A percentile compares a stretch with the other conserved stretches of the same genome.
phyloP scores from a whole-genome alignment of 345 rosid species.

The Salix purpurea region DNA sequence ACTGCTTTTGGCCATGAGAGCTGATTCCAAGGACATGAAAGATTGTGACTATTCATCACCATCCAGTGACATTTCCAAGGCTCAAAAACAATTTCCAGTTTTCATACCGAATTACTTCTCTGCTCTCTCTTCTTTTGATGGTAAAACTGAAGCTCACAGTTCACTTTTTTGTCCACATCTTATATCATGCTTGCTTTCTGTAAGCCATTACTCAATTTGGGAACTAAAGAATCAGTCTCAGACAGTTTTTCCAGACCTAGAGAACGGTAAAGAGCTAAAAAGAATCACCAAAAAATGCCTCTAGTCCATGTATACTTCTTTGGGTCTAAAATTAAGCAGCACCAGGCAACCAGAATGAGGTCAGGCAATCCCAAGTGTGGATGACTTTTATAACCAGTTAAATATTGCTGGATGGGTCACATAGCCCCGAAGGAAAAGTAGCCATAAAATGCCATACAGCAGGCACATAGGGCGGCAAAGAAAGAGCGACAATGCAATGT shows the following conservation, averaged over 20 bases:
- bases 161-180: not conserved
- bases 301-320: not conserved
- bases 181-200: not conserved
- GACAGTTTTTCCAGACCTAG: not conserved
- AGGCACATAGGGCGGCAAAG: slow-evolving; percentile 10
- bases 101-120: not conserved
- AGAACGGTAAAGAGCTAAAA: not conserved
- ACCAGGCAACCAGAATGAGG: not conserved
- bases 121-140: not conserved
- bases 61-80: slow-evolving; percentile 46
- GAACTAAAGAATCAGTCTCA: slow-evolving; percentile 9
- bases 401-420: not conserved
- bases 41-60: slow-evolving; percentile 66
- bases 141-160: not conserved
- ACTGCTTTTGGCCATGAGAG: slow-evolving; percentile 49
- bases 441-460: not conserved
- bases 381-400: not conserved
- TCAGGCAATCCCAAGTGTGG: not conserved
- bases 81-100: slow-evolving; percentile 10
- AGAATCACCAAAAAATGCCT: not conserved
- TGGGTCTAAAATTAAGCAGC: not conserved
- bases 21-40: slow-evolving; percentile 59
- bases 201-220: slow-evolving; percentile 21
- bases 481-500: not conserved
- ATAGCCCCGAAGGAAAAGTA: not conserved